These are phyloP conservation scores for Pulveroboletus ravenelii DNA, from an alignment of 768 basidiomycete species.

Conservation along the genomic window DNA sequence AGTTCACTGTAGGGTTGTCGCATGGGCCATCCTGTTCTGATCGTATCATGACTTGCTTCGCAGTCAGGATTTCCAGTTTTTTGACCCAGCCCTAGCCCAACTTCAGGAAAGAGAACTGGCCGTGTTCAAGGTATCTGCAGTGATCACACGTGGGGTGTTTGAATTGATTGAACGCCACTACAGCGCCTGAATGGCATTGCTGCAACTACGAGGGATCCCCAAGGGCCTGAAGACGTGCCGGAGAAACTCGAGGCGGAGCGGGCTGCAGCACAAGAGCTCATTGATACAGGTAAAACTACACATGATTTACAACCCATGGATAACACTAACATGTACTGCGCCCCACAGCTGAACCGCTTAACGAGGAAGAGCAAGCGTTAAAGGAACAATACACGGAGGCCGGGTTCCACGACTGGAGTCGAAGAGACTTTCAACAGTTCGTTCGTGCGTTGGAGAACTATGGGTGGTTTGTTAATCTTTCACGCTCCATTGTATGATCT, in stretches of 20 bases:
- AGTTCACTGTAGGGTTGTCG: slow-evolving; percentile 25
- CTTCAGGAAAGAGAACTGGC: slow-evolving; percentile 86
- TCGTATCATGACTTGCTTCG: neutral
- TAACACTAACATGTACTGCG: neutral
- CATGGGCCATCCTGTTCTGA: neutral
- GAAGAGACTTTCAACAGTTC: slow-evolving; percentile 91
- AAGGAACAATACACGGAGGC: slow-evolving; percentile 74
- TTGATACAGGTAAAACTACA: slow-evolving; percentile 63
- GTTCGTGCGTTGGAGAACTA: slow-evolving; percentile 71
- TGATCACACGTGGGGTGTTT: neutral
- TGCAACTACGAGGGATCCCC: slow-evolving; percentile 60
- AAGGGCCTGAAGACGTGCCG: slow-evolving; percentile 68
- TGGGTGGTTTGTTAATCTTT: slow-evolving; percentile 58
- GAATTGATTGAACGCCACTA: neutral
- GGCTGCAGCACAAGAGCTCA: slow-evolving; percentile 73
- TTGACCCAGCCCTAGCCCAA: slow-evolving; percentile 70
- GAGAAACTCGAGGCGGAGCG: slow-evolving; percentile 85
- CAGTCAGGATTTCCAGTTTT: slow-evolving; percentile 97
- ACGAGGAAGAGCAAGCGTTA: slow-evolving; percentile 76
- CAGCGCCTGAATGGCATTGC: slow-evolving; percentile 64
- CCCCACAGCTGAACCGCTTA: slow-evolving; percentile 79
- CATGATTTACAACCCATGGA: neutral
- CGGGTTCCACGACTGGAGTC: slow-evolving; percentile 89
- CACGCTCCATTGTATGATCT: neutral
- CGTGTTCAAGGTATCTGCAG: slow-evolving; percentile 57